A percentile compares a stretch with the other conserved stretches of the same genome.
These are phyloP conservation scores for Russula ochroleuca DNA, from an alignment of 768 basidiomycete genomes.

Conservation along the genomic window DNA sequence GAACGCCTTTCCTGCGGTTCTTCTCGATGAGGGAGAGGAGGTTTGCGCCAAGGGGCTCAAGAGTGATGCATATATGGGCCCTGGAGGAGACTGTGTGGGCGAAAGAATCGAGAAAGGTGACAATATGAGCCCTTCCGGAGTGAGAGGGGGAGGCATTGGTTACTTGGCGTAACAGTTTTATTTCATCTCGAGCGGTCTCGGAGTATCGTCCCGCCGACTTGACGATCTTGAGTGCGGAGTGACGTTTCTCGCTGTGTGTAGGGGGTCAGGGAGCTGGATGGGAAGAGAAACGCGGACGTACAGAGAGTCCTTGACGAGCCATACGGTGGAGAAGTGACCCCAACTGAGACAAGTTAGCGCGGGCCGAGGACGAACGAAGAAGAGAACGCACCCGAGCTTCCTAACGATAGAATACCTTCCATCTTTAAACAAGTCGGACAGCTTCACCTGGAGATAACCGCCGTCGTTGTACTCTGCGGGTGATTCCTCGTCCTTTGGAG, in stretches of 20 bases:
- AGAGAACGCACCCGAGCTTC: slow-evolving; percentile 71
- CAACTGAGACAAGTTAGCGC: slow-evolving; percentile 48
- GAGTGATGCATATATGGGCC: slow-evolving; percentile 84
- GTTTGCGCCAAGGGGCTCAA: slow-evolving; percentile 81
- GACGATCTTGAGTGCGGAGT: slow-evolving; percentile 91
- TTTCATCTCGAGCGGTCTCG: slow-evolving; percentile 95
- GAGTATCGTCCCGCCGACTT: slow-evolving; percentile 94
- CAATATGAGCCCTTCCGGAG: slow-evolving; percentile 73
- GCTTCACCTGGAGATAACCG: slow-evolving; percentile 58
- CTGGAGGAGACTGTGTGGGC: slow-evolving; percentile 45
- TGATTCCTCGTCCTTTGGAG: slow-evolving; percentile 73
- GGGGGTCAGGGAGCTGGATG: not conserved
- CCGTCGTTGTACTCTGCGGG: slow-evolving; percentile 81
- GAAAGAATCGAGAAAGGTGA: slow-evolving; percentile 90
- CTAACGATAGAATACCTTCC: slow-evolving; percentile 82
- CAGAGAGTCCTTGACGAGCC: slow-evolving; percentile 79
- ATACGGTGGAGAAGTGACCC: slow-evolving; percentile 95
- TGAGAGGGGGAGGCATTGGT: slow-evolving; percentile 67
- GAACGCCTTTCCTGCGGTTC: slow-evolving; percentile 79
- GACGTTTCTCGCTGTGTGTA: slow-evolving; percentile 53
- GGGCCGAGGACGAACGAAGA: slow-evolving; percentile 11
- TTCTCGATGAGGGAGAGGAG: slow-evolving; percentile 69
- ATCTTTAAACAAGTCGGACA: slow-evolving; percentile 79
- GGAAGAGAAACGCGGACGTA: slow-evolving; percentile 39
- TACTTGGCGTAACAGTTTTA: slow-evolving; percentile 81